Evolutionary conservation across 768 basidiomycete genomes (phyloP).

Genomic region (Mycena metata): DNA sequence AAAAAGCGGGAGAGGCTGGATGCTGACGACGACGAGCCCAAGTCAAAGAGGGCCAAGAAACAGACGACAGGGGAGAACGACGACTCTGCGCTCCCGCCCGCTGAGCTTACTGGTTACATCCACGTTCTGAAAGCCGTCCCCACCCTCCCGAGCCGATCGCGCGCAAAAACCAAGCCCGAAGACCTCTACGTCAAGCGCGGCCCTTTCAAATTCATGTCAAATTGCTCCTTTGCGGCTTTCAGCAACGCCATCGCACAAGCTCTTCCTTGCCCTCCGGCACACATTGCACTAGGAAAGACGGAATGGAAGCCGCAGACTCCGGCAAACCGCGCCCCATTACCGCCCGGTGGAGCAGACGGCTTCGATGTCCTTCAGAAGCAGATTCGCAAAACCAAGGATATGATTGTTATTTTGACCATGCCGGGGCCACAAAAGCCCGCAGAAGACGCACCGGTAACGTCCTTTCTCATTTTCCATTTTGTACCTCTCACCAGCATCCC

Average conservation of each 20-base stretch:
- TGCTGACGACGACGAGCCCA: not conserved
- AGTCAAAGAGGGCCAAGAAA: not conserved
- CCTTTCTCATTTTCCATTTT: not conserved
- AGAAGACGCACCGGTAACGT: constrained; percentile 2
- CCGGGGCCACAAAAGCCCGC: not conserved
- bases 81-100: not conserved
- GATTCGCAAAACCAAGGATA: not conserved
- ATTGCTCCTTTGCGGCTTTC: not conserved
- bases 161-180: not conserved
- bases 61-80: too few relatives aligned
- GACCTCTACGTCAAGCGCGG: not conserved
- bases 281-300: not conserved
- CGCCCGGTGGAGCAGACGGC: too few relatives aligned
- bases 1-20: not conserved
- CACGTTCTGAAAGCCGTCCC: not conserved
- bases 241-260: too few relatives aligned
- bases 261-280: too few relatives aligned
- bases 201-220: not conserved
- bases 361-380: not conserved
- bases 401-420: not conserved
- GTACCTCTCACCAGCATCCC: not conserved
- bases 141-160: too few relatives aligned
- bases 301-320: constrained; percentile 5
- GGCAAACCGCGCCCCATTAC: too few relatives aligned
- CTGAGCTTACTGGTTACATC: not conserved